phyloP scores from a whole-genome alignment of 225 moss, liverwort and hornwort species.

The Ulota crispa region DNA sequence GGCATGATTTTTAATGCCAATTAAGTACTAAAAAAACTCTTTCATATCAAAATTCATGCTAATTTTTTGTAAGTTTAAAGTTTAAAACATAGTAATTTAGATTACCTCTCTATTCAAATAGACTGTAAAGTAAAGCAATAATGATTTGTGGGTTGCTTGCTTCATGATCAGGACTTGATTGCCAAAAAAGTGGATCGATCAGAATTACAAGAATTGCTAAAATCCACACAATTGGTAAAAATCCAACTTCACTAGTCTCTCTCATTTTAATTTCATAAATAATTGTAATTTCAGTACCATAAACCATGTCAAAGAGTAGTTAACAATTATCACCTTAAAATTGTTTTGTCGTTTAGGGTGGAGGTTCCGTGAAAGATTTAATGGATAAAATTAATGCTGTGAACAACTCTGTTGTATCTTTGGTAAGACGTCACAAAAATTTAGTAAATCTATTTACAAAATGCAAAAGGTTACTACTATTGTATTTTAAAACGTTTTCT shows the following conservation, averaged over 20 bases:
- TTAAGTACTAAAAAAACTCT: not conserved
- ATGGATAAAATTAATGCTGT: conserved; percentile 5
- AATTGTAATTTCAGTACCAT: no score
- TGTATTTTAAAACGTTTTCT: no score
- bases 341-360: not conserved
- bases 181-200: conserved; percentile 38
- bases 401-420: conserved; percentile 14
- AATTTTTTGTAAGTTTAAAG: no score
- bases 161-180: conserved; percentile 23
- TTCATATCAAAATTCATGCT: not conserved
- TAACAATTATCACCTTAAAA: rapidly evolving
- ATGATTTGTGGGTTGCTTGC: not conserved
- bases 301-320: no score
- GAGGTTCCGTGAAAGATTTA: conserved; percentile 5
- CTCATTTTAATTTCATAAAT: not conserved
- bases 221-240: not conserved
- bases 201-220: conserved; percentile 35
- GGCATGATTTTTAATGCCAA: rapidly evolving
- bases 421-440: not conserved
- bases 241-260: rapidly evolving
- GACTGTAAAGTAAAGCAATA: not conserved
- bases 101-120: no score
- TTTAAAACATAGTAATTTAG: no score
- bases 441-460: rapidly evolving
- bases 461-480: no score